Percentiles rank a stretch among this genome's conserved stretches.
Evolutionary conservation across 768 basidiomycete species (phyloP).

Genomic region (Gautieria morchelliformis): DNA sequence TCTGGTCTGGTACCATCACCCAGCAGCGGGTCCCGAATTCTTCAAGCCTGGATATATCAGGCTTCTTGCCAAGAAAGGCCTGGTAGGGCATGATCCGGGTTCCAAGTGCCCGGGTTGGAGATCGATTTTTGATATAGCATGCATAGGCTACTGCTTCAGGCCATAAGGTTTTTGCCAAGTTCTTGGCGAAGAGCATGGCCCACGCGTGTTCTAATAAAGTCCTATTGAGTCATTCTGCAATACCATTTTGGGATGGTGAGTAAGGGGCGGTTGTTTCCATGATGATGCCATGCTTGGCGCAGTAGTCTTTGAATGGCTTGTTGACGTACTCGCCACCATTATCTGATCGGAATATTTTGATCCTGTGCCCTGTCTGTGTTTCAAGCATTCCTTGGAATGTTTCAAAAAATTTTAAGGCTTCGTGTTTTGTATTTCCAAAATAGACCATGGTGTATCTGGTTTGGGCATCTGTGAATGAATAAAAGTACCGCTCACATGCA

Average conservation of each 20-base stretch:
- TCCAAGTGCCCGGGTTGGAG: not conserved
- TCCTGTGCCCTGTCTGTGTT: not conserved
- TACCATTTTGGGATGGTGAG: constrained; percentile 28
- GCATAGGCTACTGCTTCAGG: not conserved
- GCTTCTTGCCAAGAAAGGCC: constrained; percentile 16
- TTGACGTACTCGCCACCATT: constrained; percentile 10
- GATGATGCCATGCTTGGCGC: constrained; percentile 18
- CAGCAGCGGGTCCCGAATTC: no score
- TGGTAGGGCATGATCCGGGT: constrained; percentile 15
- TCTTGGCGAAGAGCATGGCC: not conserved
- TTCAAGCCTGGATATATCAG: constrained; percentile 1
- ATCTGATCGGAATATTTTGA: no score
- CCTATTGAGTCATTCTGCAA: constrained; percentile 2
- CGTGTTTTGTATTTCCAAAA: not conserved
- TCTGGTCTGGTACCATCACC: no score
- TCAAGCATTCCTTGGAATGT: not conserved
- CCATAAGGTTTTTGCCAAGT: not conserved
- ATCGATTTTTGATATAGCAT: constrained; percentile 4
- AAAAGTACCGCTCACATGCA: not conserved
- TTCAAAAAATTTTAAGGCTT: not conserved
- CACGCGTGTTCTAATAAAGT: not conserved
- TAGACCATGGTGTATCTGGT: not conserved
- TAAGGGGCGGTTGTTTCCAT: constrained; percentile 26
- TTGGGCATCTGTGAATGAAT: not conserved
- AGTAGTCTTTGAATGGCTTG: constrained; percentile 14